Percentiles rank a stretch among this genome's conserved stretches.
Evolutionary conservation across 805 yeast species (phyloP).

Genomic region (Saccharomycopsis babjevae): DNA sequence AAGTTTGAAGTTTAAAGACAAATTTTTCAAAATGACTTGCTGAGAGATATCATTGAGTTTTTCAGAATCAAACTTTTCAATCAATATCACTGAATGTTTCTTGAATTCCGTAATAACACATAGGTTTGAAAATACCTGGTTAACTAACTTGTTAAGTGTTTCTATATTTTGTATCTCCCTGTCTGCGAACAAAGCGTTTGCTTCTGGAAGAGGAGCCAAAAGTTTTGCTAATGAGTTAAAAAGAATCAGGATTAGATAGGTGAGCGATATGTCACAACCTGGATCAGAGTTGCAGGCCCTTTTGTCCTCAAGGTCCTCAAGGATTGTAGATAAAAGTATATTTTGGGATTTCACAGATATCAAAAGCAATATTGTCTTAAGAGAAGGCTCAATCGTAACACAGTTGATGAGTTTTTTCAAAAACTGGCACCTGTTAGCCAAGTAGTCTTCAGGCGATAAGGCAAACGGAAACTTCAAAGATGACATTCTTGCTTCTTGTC

Average conservation of each 20-base stretch:
- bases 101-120: neutral
- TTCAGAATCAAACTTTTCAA: neutral
- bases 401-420: neutral
- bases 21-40: neutral
- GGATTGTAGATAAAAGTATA: neutral
- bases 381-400: neutral
- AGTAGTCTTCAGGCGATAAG: neutral
- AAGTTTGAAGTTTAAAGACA: conserved; percentile 12
- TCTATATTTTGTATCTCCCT: neutral
- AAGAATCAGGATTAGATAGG: neutral
- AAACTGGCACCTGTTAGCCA: neutral
- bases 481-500: neutral
- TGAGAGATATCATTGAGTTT: neutral
- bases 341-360: neutral
- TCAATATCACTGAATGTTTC: neutral
- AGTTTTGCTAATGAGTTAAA: neutral
- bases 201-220: neutral
- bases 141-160: neutral
- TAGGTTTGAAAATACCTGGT: neutral
- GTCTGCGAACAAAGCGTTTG: neutral
- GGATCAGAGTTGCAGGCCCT: neutral
- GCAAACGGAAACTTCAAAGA: neutral
- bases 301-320: neutral
- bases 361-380: neutral
- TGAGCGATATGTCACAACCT: neutral